Evolutionary conservation across 1,284 basidiomycete species (phyloP), one percentile per base, ranked within the genome.

Genomic region (Hypsizygus ulmarius): DNA sequence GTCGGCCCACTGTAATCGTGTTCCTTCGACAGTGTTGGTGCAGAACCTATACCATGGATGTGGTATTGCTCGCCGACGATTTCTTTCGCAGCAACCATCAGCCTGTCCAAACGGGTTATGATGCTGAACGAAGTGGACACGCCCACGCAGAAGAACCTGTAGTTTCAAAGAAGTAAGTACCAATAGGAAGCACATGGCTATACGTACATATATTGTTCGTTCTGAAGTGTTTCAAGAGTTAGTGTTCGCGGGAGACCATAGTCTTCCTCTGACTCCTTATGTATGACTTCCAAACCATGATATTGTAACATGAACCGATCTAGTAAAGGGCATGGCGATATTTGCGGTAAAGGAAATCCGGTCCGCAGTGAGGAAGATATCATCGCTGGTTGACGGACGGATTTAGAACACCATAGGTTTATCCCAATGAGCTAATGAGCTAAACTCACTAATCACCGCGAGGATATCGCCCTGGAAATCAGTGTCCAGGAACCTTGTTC

Each of bases 391-490:
- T 4, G 27, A 11, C 9, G 16, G 29, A 35, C 7, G 19, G 30
- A n/a, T 32, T 3, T 28, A 11, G 7, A 43, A 12, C 5, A 38
- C 1, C 3, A 19, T 4, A 37, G 28, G 15, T 21, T 19, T 7
- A 38, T 15, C 25, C 9, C 21, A 28, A 35, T 35, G 46, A 21
- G 19, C 14, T 15, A 34, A 18, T n/a, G 9, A 10, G 37, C 27
- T 14, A 12, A 27, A 59, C 82, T 50, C 53, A 88, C 85, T 84
- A 53, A 92, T 82, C 10, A 92, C 85, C 8, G 88, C 86, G 9
- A 93, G 70, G 7, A 90, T 75, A 53, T 93, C 91, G 2, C 90
- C 92, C 50, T 93, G 81, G 58, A 94, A 94, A 52, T 85, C 79
- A 0, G 87, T 78, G 62, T 94, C 90, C 10, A 85, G 68, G 53